Evolutionary conservation across 306 rosid genomes (phyloP).

Genomic region (Comarum palustre): DNA sequence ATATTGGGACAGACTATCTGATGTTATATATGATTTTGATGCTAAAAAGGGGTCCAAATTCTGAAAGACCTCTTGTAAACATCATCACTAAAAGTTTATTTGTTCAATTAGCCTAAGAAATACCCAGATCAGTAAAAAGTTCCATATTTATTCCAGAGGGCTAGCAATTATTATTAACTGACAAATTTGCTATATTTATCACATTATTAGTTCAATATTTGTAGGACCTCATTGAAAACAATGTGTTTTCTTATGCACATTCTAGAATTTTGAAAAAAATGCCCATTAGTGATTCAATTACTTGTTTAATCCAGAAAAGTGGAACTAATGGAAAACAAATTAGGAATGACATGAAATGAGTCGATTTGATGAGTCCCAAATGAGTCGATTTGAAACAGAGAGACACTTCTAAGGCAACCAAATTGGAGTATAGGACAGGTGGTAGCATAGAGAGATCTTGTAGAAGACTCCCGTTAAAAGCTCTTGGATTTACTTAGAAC

Average conservation of each 20-base stretch:
- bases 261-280: background rate
- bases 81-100: slow-evolving; percentile 1
- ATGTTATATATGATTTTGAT: slow-evolving; percentile 15
- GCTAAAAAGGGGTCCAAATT: background rate
- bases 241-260: slow-evolving; percentile 6
- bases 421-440: slow-evolving; percentile 43
- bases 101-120: background rate
- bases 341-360: slow-evolving; percentile 7
- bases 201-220: background rate
- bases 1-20: slow-evolving; percentile 24
- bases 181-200: background rate
- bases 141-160: background rate
- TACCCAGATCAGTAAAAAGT: background rate
- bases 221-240: slow-evolving; percentile 20
- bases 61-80: background rate
- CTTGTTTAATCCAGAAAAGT: background rate
- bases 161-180: background rate
- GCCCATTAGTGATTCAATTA: background rate
- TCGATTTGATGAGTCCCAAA: slow-evolving; percentile 18
- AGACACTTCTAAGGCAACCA: slow-evolving; percentile 79
- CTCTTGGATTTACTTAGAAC: slow-evolving; percentile 41
- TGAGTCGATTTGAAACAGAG: slow-evolving; percentile 15
- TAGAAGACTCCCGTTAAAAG: slow-evolving; percentile 31
- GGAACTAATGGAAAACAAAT: background rate
- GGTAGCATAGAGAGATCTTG: slow-evolving; percentile 32